Conservation (phyloP, 371 early-diverging fungal species). For the Haplosporangium sp. region DNA sequence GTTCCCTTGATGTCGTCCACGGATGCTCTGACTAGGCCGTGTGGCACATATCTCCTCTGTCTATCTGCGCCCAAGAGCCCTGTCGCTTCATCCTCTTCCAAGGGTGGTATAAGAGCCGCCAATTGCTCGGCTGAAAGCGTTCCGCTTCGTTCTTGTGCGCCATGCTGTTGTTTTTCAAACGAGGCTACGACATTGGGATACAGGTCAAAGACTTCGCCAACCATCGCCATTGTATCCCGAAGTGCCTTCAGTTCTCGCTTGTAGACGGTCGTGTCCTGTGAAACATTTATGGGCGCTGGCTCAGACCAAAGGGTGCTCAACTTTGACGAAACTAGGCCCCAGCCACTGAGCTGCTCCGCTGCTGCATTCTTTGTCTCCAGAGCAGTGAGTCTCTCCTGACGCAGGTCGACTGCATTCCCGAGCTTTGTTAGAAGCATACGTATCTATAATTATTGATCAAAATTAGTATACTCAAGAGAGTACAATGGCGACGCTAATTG, state of each 20-base stretch:
- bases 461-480: neutral
- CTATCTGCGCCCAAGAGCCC: constrained; percentile 26
- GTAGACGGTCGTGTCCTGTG: constrained; percentile 24
- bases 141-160: constrained; percentile 20
- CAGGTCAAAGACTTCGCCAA: constrained; percentile 53
- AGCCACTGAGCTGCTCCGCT: constrained; percentile 9
- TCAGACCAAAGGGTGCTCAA: constrained; percentile 17
- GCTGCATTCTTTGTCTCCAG: constrained; percentile 35
- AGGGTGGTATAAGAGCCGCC: constrained; percentile 29
- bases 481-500: neutral
- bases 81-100: constrained; percentile 32
- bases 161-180: constrained; percentile 50
- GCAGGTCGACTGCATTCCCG: constrained; percentile 43
- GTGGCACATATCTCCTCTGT: constrained; percentile 34
- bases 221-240: constrained; percentile 35
- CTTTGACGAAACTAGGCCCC: constrained; percentile 15
- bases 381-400: constrained; percentile 30
- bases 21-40: constrained; percentile 26
- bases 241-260: constrained; percentile 29
- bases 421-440: constrained; percentile 50
- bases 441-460: constrained; percentile 10
- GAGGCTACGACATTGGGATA: constrained; percentile 30
- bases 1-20: constrained; percentile 25
- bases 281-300: constrained; percentile 19
- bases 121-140: constrained; percentile 39